Evolutionary conservation across 2,329 filamentous ascomycete genomes (phyloP), one percentile per base, ranked within the genome.

Genomic region (Hawksworthiomyces lignivorus): DNA sequence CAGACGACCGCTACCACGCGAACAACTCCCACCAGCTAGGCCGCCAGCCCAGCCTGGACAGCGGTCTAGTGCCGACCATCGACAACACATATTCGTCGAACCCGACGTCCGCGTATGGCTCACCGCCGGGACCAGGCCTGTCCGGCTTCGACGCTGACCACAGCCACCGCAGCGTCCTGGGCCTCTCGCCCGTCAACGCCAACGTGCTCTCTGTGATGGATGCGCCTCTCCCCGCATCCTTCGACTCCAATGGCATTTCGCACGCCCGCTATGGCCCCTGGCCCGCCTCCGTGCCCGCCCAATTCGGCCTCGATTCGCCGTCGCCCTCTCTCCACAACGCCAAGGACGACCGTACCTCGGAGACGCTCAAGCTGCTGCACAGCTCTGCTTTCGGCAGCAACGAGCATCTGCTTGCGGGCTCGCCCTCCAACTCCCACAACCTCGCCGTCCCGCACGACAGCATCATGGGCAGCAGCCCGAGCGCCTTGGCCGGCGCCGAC

Each of bases 221-320:
- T 64, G 92, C 88, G 3, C 88, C 87, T 14, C 75, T 97, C 8
- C 92, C 92, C 2, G 87, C 89, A 8, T 97, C 90, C 0, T 96
- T 97, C 60, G 92, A 97, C 62, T 94, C 88, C 54, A 92, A 96
- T 56, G 90, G 89, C 37, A 86, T 96, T 40, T 96, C 89, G 10
- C 86, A 90, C 59, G 88, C 87, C 48, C 80, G 87, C 46, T 88
- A 89, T 59, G 92, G 86, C 0, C 87, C 89, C 0, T 88, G 94
- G 62, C 89, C 90, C 7, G 87, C 89, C 0, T 97, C 90, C 0
- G 85, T 97, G 10, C 92, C 92, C 9, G 86, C 87, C 39, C 87
- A 90, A 54, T 96, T 97, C 54, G 86, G 86, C 12, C 69, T 96
- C 51, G 89, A 95, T 39, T 88, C 84, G 8, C 88, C 88, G 5